Conservation (phyloP, 495 filamentous ascomycete genomes). For the Usnea hakonensis region DNA sequence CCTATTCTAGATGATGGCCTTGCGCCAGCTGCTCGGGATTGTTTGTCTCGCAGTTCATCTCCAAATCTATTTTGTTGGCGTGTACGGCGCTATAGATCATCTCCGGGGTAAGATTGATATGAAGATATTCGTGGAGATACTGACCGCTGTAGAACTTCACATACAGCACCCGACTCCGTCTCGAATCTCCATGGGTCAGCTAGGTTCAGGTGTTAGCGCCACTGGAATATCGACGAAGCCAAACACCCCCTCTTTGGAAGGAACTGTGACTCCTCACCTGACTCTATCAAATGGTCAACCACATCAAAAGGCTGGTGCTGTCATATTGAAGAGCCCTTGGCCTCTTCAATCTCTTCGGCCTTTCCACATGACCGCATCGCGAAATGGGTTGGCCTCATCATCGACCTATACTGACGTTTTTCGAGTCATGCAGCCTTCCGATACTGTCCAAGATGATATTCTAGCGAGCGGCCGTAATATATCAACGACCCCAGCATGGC, state of each 20-base stretch:
- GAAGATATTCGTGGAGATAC: neutral
- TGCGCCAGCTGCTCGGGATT: conserved; percentile 9
- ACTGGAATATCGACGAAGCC: neutral
- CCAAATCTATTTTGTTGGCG: neutral
- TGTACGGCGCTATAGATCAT: neutral
- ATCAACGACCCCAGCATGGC: neutral
- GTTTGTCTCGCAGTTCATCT: neutral
- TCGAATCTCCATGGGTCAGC: neutral
- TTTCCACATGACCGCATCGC: neutral
- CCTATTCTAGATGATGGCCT: conserved; percentile 10
- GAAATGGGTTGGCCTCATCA: neutral
- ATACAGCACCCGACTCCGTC: neutral
- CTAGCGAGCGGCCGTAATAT: neutral
- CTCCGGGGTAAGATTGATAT: neutral
- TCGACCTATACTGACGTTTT: neutral
- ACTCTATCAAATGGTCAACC: neutral
- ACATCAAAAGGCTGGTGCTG: neutral
- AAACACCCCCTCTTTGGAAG: neutral
- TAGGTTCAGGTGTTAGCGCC: neutral
- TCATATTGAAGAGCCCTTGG: neutral
- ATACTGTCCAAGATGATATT: neutral
- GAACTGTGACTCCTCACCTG: neutral
- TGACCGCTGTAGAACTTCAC: neutral
- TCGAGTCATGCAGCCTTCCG: neutral
- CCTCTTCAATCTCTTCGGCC: neutral